These are phyloP conservation scores for Tricholomella constricta DNA, from an alignment of 768 basidiomycete species.

Conservation along the genomic window DNA sequence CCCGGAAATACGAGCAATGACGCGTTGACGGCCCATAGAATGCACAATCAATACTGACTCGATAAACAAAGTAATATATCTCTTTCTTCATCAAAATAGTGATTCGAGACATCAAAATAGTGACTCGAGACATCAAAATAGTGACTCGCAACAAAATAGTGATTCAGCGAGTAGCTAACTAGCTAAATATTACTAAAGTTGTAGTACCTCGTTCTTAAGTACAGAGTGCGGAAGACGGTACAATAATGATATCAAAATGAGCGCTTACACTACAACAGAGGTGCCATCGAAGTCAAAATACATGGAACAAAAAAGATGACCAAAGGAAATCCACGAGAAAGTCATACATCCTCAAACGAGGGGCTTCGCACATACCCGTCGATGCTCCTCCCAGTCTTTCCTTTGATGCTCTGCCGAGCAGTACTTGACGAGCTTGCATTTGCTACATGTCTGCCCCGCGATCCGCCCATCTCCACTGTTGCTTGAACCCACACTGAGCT, in stretches of 20 bases:
- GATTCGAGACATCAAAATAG: no score
- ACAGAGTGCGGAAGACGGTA: neutral
- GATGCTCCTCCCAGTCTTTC: slow-evolving; percentile 80
- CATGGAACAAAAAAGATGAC: neutral
- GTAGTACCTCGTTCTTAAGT: no score
- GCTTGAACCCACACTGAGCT: slow-evolving; percentile 40
- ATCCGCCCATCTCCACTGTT: slow-evolving; percentile 26
- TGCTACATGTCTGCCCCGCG: slow-evolving; percentile 67
- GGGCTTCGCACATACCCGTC: slow-evolving; percentile 56
- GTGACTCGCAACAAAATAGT: no score
- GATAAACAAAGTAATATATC: no score
- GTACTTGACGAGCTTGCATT: slow-evolving; percentile 78
- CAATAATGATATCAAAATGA: slow-evolving; percentile 10
- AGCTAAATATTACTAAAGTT: no score
- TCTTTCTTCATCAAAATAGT: no score
- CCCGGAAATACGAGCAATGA: no score
- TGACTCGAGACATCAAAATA: no score
- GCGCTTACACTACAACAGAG: neutral
- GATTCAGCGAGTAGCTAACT: no score
- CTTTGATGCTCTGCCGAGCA: slow-evolving; percentile 75
- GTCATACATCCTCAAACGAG: slow-evolving; percentile 13
- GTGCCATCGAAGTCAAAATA: neutral
- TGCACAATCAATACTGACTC: no score
- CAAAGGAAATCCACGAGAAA: neutral
- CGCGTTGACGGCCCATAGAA: no score